Evolutionary conservation across 192 early-diverging fungal species (phyloP), one percentile per base, ranked within the genome.

Genomic region (Backusella mclennaniae): DNA sequence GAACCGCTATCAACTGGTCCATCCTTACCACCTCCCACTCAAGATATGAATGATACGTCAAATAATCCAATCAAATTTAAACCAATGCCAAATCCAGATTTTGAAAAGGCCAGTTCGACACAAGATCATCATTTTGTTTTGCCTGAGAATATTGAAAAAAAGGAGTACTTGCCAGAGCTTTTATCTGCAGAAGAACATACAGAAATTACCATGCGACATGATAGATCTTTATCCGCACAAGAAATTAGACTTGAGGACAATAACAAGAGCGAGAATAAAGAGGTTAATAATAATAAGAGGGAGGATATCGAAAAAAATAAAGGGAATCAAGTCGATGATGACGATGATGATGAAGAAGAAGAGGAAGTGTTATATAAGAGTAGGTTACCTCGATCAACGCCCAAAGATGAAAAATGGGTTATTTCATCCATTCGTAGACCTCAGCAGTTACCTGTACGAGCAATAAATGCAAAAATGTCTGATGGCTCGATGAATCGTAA

Each of bases 321-420:
- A 14, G 42, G 17, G 2, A 44, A 17, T 44, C 46, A 49, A 39
- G 38, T 39, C 38, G 38, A 39, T n/a, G 5, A 49, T 17, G 46
- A 6, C 46, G 19, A 49, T 19, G 46, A 46, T 0, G 44, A n/a
- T 7, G 46, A n/a, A 17, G 53, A 72, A 23, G 41, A 66, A 7
- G 69, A 80, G 4, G 78, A 76, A 35, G 26, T 35, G 9, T 17
- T 26, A 23, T 49, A 71, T 33, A 41, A 26, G 49, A 53, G 41
- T 35, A 56, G 21, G 38, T 31, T 69, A 12, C 71, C 73, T 41
- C 71, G 80, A 26, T 26, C 76, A 6, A 73, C 73, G 0, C 73
- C 80, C 23, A 74, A 67, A 29, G 76, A 77, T 39, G 80, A 82
- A 35, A 82, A 82, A 75, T 82, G 80, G 80, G 69, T 82, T 4